Evolutionary conservation across 2,329 filamentous ascomycete genomes (phyloP).

Genomic region (Aspergillus sp.): DNA sequence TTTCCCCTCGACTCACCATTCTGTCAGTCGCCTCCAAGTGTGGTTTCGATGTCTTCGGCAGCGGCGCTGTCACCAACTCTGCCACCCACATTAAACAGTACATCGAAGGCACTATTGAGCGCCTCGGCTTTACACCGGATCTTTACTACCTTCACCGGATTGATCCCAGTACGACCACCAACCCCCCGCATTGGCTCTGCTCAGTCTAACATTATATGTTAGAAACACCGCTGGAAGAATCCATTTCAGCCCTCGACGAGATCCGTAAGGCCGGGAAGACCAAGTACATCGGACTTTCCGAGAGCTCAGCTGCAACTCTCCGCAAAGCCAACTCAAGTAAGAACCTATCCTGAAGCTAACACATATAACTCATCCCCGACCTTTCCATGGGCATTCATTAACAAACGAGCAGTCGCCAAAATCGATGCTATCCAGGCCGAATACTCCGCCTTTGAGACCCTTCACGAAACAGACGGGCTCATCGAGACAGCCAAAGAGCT

Average conservation of each 20-base stretch:
- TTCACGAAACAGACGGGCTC: slow-evolving; percentile 42
- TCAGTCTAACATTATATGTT: not conserved
- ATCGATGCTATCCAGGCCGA: slow-evolving; percentile 51
- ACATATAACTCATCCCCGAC: not conserved
- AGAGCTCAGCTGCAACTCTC: slow-evolving; percentile 48
- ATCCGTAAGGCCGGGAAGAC: slow-evolving; percentile 49
- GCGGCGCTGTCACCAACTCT: slow-evolving; percentile 44
- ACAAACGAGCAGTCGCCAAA: slow-evolving; percentile 40
- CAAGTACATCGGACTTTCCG: slow-evolving; percentile 51
- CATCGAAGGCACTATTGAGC: slow-evolving; percentile 51
- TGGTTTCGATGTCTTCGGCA: slow-evolving; percentile 42
- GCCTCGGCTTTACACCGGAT: slow-evolving; percentile 50
- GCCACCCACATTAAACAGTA: slow-evolving; percentile 49
- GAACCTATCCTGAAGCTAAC: not conserved
- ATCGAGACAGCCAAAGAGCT: slow-evolving; percentile 45
- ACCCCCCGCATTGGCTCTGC: not conserved
- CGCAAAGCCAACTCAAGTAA: slow-evolving; percentile 47
- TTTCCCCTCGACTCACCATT: not conserved
- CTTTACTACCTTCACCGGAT: slow-evolving; percentile 49
- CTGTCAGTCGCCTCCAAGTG: slow-evolving; percentile 50
- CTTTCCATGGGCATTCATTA: not conserved
- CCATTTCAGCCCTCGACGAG: slow-evolving; percentile 48
- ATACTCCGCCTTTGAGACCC: slow-evolving; percentile 46
- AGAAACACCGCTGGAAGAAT: slow-evolving; percentile 49
- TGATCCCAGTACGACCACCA: slow-evolving; percentile 40